Evolutionary conservation across 495 filamentous ascomycete genomes (phyloP), one percentile per base, ranked within the genome.

Genomic region (Aspergillus cristatus): DNA sequence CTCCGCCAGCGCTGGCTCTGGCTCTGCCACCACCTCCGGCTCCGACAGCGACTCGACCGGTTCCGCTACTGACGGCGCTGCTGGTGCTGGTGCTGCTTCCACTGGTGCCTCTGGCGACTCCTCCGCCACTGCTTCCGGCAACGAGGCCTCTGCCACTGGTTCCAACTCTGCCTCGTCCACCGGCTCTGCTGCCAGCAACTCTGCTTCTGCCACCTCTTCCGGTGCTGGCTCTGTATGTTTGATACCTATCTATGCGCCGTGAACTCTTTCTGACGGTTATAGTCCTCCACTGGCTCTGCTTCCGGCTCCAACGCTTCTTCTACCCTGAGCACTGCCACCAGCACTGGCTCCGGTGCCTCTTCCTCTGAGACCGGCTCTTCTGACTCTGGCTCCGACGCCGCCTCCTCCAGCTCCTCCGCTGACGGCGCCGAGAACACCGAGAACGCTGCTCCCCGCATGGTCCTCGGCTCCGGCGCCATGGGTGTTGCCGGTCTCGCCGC

Each of bases 401-500:
- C 16, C 33, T 36, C 46, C n/a, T 37, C 37, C 41, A 45, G 17
- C 33, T 38, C 16, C 8, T 30, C 37, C 16, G 30, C 26, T 18
- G 41, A 35, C 17, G 42, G 18, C 20, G 34, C 38, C 14, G 40
- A 32, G 30, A 51, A 50, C 25, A 44, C 48, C 11, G 56, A 37
- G 28, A 55, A 50, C 33, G 65, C 57, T 43, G 47, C 54, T 40
- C 53, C 55, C 40, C 51, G 59, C 50, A 50, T 54, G 18, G 54
- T 63, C 16, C 42, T 59, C 24, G 57, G 58, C 38, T 58, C 50
- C 37, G 60, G 62, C 35, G 58, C 56, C 22, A 38, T 58, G 14
- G 63, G 63, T 35, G 60, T 44, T 31, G 43, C 66, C 24, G 63
- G 62, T 33, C 48, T 67, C 28, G 57, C 61, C 37, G 65, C 63